Conservation (phyloP, 2,329 filamentous ascomycete species). For the Venturia effusa region DNA sequence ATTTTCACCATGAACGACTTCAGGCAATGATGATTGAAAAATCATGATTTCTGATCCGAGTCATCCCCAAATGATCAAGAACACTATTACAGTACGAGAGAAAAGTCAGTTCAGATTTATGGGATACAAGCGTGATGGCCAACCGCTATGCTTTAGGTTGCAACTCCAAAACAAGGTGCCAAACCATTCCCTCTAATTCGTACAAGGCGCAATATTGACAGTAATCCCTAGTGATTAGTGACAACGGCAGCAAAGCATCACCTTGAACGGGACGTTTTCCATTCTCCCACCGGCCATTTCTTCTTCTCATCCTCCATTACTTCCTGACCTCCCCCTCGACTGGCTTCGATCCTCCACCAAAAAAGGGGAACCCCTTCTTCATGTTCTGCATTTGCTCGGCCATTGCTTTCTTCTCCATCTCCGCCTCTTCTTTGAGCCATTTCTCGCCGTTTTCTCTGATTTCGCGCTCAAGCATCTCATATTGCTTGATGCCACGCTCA, state of each 20-base stretch:
- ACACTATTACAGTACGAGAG: neutral
- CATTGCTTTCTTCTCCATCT: conserved; percentile 76
- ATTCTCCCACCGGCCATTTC: neutral
- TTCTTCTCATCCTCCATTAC: neutral
- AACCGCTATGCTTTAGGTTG: neutral
- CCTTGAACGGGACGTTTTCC: neutral
- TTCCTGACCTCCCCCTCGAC: neutral
- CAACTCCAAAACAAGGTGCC: neutral
- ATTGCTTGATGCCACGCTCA: conserved; percentile 82
- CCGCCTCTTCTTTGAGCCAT: conserved; percentile 90
- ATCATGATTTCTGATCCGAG: too few species aligned
- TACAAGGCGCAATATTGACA: neutral
- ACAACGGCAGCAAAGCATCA: neutral
- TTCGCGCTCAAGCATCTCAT: conserved; percentile 79
- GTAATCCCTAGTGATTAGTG: neutral
- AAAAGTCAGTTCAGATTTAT: neutral
- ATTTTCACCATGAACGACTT: too few species aligned
- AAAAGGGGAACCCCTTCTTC: conserved; percentile 63
- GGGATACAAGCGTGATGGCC: neutral
- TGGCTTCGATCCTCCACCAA: conserved; percentile 22
- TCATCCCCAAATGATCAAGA: too few species aligned
- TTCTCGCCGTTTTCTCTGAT: conserved; percentile 89
- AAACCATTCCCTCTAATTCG: neutral
- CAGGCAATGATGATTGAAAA: too few species aligned
- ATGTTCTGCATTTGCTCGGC: conserved; percentile 88